Evolutionary conservation across 306 rosid species (phyloP), one percentile per base, ranked within the genome.

Genomic region (Begonia fuchsioides): DNA sequence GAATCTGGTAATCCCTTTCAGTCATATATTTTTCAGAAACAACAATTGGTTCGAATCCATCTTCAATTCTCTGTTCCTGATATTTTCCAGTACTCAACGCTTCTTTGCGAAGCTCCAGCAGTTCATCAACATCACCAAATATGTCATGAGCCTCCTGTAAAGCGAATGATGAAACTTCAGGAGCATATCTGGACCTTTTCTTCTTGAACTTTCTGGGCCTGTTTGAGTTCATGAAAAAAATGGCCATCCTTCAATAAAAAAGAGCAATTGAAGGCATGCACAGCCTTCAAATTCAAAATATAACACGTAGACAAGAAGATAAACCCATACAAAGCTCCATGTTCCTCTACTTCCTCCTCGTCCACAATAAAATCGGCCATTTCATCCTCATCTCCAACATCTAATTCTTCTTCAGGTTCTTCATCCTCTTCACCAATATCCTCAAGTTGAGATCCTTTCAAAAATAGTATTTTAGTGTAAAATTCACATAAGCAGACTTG

Each of bases 351-450:
- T 47, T 87, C 96, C 6, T 41, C 45, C 61, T 88, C 97, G 18
- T 84, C 95, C 55, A 84, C 97, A 39, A 90, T 90, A 60, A 90
- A 90, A 74, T 84, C 97, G 0, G 90, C 97, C 97, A 90, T 90
- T 62, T 88, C 97, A 75, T 90, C 97, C 57, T 82, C 96, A 49
- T 87, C 96, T 55, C 84, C 96, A 43, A 86, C 95, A 50, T 84
- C 97, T 51, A 81, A 86, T 70, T 87, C 96, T 44, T 86, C 95
- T 68, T 84, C 97, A 32, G 64, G 78, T 32, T 68, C 87, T 59
- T 90, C 98, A 76, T 82, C 95, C 68, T 85, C 98, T 71, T 90
- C 98, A 11, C 57, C 95, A 61, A 85, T 73, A 54, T 85, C 98
- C 66, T 90, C 98, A 67, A 76, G 78, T 50, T 82, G 77, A 66